Evolutionary conservation across 768 basidiomycete species (phyloP).

Genomic region (Stropharia rugosoannulata): DNA sequence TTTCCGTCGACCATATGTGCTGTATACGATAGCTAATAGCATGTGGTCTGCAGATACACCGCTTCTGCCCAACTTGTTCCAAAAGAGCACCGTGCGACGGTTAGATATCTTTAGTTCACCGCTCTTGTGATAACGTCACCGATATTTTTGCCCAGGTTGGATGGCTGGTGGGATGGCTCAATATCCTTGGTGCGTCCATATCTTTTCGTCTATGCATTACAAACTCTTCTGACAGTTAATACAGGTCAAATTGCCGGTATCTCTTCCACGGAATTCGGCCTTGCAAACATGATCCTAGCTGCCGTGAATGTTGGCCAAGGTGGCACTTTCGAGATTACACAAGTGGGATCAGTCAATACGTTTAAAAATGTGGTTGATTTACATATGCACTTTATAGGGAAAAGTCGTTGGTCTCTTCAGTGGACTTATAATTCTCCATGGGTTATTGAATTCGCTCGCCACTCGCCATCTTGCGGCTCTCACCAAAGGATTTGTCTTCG

Average conservation of each 20-base stretch:
- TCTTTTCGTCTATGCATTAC: background rate
- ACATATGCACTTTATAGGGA: conserved; percentile 33
- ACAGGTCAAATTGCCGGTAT: conserved; percentile 80
- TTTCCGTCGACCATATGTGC: conserved; percentile 8
- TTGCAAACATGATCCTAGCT: conserved; percentile 78
- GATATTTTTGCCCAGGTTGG: conserved; percentile 44
- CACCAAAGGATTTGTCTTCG: conserved; percentile 79
- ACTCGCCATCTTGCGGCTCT: conserved; percentile 74
- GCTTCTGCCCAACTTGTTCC: conserved; percentile 78
- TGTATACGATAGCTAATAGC: background rate
- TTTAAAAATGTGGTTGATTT: background rate
- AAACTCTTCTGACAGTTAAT: conserved; percentile 3
- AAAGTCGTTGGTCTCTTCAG: conserved; percentile 79
- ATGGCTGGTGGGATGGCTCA: conserved; percentile 83
- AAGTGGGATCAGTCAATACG: conserved; percentile 25
- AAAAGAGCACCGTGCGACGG: conserved; percentile 60
- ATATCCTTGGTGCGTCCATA: conserved; percentile 58
- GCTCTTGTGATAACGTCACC: conserved; percentile 7
- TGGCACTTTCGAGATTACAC: conserved; percentile 58
- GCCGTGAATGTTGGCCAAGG: conserved; percentile 65
- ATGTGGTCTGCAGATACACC: conserved; percentile 53
- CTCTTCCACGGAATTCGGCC: conserved; percentile 83
- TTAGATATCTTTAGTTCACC: conserved; percentile 22
- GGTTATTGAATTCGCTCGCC: conserved; percentile 71
- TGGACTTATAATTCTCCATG: conserved; percentile 77